Conservation (phyloP, 768 basidiomycete species). For the Amanita jacksonii region DNA sequence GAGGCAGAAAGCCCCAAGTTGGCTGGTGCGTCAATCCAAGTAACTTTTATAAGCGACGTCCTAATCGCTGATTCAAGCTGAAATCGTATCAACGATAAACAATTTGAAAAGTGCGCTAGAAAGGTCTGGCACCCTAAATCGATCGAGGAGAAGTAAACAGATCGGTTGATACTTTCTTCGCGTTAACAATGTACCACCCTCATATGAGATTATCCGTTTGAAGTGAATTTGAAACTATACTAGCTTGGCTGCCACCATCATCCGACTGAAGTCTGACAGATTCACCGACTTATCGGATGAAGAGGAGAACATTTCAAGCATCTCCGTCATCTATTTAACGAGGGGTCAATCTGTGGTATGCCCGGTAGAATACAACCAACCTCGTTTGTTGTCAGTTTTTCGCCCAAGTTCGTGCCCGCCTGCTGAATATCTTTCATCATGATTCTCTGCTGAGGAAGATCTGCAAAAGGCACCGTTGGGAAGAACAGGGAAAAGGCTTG, state of each 20-base stretch:
- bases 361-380: constrained; percentile 25
- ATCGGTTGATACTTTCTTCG: constrained; percentile 26
- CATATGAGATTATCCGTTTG: too few species aligned
- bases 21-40: constrained; percentile 47
- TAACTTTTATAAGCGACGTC: constrained; percentile 3
- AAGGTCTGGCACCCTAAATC: constrained; percentile 51
- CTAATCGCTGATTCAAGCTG: constrained; percentile 30
- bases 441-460: constrained; percentile 44
- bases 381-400: constrained; percentile 68
- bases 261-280: constrained; percentile 60
- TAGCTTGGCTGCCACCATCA: constrained; percentile 60
- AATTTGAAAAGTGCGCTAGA: constrained; percentile 56
- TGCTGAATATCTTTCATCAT: constrained; percentile 58
- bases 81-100: constrained; percentile 70
- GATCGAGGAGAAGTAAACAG: constrained; percentile 55
- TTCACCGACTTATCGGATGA: constrained; percentile 59
- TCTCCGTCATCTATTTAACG: constrained; percentile 54
- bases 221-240: constrained; percentile 23
- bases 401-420: constrained; percentile 53
- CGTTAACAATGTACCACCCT: too few species aligned
- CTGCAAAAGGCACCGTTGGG: constrained; percentile 36
- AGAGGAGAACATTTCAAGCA: constrained; percentile 70
- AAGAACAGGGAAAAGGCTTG: constrained; percentile 70
- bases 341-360: neutral
- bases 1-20: constrained; percentile 83